Conservation (phyloP, 495 filamentous ascomycete genomes). For the Daldinia grandis region DNA sequence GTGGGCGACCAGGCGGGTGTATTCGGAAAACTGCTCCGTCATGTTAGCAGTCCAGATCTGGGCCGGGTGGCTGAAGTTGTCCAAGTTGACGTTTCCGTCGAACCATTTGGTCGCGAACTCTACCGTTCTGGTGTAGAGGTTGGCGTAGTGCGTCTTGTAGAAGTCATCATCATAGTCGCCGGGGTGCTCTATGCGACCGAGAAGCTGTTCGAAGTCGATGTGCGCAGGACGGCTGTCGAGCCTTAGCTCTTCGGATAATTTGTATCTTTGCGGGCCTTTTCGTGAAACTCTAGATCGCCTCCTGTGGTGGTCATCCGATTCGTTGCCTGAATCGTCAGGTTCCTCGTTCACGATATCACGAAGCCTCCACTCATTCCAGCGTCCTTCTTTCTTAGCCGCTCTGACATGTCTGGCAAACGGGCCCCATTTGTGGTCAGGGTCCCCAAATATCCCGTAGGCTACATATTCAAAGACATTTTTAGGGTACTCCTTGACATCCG, state of each 20-base stretch:
- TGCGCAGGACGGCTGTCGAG: constrained; percentile 32
- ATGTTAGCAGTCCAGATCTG: constrained; percentile 31
- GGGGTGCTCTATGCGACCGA: constrained; percentile 21
- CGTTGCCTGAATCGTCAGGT: neutral
- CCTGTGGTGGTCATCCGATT: neutral
- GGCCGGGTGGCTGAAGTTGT: neutral
- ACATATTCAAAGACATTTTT: constrained; percentile 16
- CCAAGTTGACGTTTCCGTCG: constrained; percentile 12
- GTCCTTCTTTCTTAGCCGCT: constrained; percentile 16
- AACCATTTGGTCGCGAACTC: constrained; percentile 36
- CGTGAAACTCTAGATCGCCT: neutral
- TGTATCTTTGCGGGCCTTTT: neutral
- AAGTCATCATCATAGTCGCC: constrained; percentile 40
- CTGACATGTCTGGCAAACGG: constrained; percentile 29
- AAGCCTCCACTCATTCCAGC: constrained; percentile 32
- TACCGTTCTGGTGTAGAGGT: constrained; percentile 28
- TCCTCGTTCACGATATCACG: constrained; percentile 19
- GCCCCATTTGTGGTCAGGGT: constrained; percentile 37
- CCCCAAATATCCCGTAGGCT: constrained; percentile 3
- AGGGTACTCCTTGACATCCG: constrained; percentile 13
- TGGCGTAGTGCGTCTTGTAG: constrained; percentile 24
- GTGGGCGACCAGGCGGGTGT: constrained; percentile 45
- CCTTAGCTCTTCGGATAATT: neutral
- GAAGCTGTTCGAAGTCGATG: constrained; percentile 31
- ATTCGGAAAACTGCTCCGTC: constrained; percentile 47